Evolutionary conservation across 2,329 filamentous ascomycete species (phyloP).

Genomic region (Rugonectria rugulosa): DNA sequence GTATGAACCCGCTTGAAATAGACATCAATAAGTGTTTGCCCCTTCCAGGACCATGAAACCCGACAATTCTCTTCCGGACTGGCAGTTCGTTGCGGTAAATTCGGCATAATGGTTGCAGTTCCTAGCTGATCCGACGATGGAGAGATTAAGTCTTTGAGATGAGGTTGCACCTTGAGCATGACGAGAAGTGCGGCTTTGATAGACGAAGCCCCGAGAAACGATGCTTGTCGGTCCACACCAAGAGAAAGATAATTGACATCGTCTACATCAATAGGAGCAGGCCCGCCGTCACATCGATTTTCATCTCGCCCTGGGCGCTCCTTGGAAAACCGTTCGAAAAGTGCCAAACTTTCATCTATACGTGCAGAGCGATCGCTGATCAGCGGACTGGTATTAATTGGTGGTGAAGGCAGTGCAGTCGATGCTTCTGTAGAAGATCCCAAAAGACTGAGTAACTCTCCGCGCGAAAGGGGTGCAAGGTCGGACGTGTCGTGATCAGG

Average conservation of each 20-base stretch:
- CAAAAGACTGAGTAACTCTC: slow-evolving; percentile 66
- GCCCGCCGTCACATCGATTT: slow-evolving; percentile 9
- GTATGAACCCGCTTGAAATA: slow-evolving; percentile 79
- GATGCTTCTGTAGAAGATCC: slow-evolving; percentile 54
- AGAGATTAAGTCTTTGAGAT: slow-evolving; percentile 54
- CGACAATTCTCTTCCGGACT: slow-evolving; percentile 56
- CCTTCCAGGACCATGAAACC: slow-evolving; percentile 68
- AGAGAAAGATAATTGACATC: slow-evolving; percentile 64
- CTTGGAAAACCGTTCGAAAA: slow-evolving; percentile 13
- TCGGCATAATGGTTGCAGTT: slow-evolving; percentile 53
- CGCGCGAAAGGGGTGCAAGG: slow-evolving; percentile 62
- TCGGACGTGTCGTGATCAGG: slow-evolving; percentile 62
- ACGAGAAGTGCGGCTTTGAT: slow-evolving; percentile 78
- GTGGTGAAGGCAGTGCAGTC: slow-evolving; percentile 59
- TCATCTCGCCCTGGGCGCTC: slow-evolving; percentile 17
- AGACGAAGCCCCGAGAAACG: slow-evolving; percentile 77
- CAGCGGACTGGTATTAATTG: slow-evolving; percentile 58
- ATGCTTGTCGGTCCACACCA: slow-evolving; percentile 62
- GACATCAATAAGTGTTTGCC: slow-evolving; percentile 74
- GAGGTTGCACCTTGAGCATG: slow-evolving; percentile 66
- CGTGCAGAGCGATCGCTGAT: slow-evolving; percentile 59
- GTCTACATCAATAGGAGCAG: slow-evolving; percentile 14
- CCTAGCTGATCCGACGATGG: slow-evolving; percentile 54
- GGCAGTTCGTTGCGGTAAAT: slow-evolving; percentile 52
- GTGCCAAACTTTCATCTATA: slow-evolving; percentile 56